A percentile compares a stretch with the other conserved stretches of the same genome.
Conservation (phyloP, 2,329 filamentous ascomycete genomes). For the Beauveria brongniartii region DNA sequence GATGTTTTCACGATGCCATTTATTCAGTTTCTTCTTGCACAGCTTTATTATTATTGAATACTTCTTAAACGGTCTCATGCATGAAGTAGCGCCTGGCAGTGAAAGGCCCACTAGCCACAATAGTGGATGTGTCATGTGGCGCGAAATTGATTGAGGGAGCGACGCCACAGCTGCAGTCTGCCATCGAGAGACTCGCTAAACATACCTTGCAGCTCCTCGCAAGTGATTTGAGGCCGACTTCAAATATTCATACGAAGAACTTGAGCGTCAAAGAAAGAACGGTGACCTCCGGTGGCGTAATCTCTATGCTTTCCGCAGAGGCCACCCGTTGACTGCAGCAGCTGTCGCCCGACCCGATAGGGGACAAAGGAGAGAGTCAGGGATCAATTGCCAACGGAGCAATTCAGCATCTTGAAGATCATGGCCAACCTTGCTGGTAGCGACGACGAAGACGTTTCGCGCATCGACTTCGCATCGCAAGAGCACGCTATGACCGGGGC, state of each 20-base stretch:
- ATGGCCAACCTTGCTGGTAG: constrained; percentile 40
- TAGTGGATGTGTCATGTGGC: constrained; percentile 8
- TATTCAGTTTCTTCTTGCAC: no score
- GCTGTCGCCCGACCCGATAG: neutral
- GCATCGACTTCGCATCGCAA: constrained; percentile 32
- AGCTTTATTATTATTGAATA: neutral
- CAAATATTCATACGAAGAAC: neutral
- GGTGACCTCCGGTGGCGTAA: neutral
- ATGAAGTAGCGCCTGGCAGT: neutral
- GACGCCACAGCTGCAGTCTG: constrained; percentile 3
- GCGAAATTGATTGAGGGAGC: neutral
- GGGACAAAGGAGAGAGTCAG: neutral
- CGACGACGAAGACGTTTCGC: constrained; percentile 35
- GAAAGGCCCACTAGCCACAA: constrained; percentile 4
- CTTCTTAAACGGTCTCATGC: neutral
- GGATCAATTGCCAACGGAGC: neutral
- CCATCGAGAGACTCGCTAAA: neutral
- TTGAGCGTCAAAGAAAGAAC: neutral
- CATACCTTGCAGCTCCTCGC: neutral
- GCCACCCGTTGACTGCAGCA: neutral
- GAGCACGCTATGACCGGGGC: constrained; percentile 20
- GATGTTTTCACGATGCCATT: no score
- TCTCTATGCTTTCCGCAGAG: neutral
- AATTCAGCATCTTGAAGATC: neutral
- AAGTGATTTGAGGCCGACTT: neutral